Evolutionary conservation across 2,329 filamentous ascomycete species (phyloP), one percentile per base, ranked within the genome.

Genomic region (Plenodomus biglobosus): DNA sequence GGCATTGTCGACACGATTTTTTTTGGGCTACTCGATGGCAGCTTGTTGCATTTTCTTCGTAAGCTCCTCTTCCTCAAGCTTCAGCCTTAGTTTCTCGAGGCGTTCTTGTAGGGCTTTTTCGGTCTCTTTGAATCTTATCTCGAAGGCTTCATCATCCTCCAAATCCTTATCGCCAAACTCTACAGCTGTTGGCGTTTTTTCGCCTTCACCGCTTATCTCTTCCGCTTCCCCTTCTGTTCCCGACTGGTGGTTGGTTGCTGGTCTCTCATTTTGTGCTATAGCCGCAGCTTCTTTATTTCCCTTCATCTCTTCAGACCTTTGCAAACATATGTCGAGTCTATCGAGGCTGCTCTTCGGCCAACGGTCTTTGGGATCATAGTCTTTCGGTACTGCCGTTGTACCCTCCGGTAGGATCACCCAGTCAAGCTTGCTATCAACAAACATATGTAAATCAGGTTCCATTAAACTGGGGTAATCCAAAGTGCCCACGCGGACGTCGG

Each of bases 271-370:
- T 37, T 37, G 35, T 18, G 8, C 15, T 21, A 24, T 5, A 10
- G 35, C 35, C 8, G 27, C 15, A 16, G 4, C 16, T 22, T 27
- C 8, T 10, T 43, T 38, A 21, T 27, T 30, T 32, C 21, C 41
- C 50, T 50, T 48, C 17, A 38, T 44, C 8, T 46, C 40, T 16
- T 49, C 53, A 1, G 45, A 46, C 27, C 40, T 38, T 38, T 16
- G 17, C 24, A 53, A 10, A 19, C 58, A 59, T 0, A 45, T 27
- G 15, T 66, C 62, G 8, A 66, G 42, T 17, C 67, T 56, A 40
- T 48, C 51, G 21, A 68, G 22, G 50, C 66, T 69, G 15, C 49
- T 58, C 53, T 61, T 65, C 0, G 67, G 67, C 66, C 66, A 70
- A 3, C 42, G 11, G 2, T 48, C 35, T 22, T 34, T 42, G 16